A percentile compares a stretch with the other conserved stretches of the same genome.
Conservation (phyloP, 1,284 basidiomycete genomes). For the Pisolithus thermaeus region DNA sequence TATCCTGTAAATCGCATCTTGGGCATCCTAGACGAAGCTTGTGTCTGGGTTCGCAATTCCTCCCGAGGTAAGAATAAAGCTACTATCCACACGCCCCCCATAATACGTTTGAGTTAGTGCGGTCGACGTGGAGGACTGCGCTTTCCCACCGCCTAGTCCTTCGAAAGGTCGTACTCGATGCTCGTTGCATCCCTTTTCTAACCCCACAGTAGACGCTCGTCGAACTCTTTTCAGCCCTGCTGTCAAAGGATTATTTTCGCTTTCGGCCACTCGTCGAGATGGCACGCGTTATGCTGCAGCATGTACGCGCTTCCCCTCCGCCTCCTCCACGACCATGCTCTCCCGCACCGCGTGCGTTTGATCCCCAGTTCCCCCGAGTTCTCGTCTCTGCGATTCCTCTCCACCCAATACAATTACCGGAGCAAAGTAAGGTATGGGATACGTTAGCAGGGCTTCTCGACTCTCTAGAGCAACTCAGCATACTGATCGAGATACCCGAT, state of each 20-base stretch:
- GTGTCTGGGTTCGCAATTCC: conserved; percentile 45
- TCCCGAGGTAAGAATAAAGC: conserved; percentile 31
- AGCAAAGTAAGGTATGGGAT: conserved; percentile 48
- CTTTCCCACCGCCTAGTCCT: conserved; percentile 50
- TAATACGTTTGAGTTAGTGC: conserved; percentile 25
- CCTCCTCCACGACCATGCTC: conserved; percentile 40
- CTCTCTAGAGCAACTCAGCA: conserved; percentile 50
- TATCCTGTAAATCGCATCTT: conserved; percentile 58
- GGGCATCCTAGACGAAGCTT: conserved; percentile 53
- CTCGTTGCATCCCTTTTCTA: neutral
- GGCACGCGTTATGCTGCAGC: conserved; percentile 19
- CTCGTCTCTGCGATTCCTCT: conserved; percentile 74
- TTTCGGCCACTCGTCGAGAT: conserved; percentile 13
- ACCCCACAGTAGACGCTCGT: conserved; percentile 27
- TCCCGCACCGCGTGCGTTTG: conserved; percentile 54
- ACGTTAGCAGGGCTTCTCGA: conserved; percentile 46
- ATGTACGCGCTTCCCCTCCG: conserved; percentile 15
- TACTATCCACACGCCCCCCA: neutral
- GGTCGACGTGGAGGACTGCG: conserved; percentile 40
- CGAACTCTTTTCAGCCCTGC: conserved; percentile 41
- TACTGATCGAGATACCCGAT: conserved; percentile 39
- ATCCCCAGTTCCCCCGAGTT: conserved; percentile 62
- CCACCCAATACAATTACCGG: conserved; percentile 50
- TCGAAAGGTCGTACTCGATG: conserved; percentile 44
- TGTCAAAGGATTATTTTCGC: conserved; percentile 21